Evolutionary conservation across 768 basidiomycete genomes (phyloP).

Genomic region (Polyporus arcularius): DNA sequence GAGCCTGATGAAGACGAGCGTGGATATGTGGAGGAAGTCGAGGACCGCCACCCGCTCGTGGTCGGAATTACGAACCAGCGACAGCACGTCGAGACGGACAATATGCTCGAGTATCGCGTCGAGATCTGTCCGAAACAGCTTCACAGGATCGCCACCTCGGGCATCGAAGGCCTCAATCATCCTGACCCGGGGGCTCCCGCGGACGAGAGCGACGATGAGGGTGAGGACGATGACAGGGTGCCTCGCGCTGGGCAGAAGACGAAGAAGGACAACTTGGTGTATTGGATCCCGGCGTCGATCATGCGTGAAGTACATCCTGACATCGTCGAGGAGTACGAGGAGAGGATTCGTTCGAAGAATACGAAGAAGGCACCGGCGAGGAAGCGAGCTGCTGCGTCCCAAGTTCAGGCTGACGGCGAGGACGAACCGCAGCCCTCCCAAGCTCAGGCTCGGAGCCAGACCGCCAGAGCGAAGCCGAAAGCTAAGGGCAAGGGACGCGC

Average conservation of each 20-base stretch:
- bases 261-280: too few species aligned
- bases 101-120: slow-evolving; percentile 46
- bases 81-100: slow-evolving; percentile 41
- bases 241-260: too few species aligned
- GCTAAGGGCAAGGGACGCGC: not conserved
- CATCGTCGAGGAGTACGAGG: slow-evolving; percentile 38
- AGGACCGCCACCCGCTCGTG: slow-evolving; percentile 29
- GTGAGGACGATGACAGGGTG: not conserved
- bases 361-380: slow-evolving; percentile 23
- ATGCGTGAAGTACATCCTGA: slow-evolving; percentile 43
- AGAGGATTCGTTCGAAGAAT: slow-evolving; percentile 31
- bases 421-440: not conserved
- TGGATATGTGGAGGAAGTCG: not conserved
- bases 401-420: slow-evolving; percentile 3
- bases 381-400: slow-evolving; percentile 9
- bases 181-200: too few species aligned
- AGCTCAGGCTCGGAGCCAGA: too few species aligned
- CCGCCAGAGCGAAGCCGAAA: not conserved
- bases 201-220: not conserved
- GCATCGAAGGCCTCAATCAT: slow-evolving; percentile 34
- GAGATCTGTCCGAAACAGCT: slow-evolving; percentile 38
- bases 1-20: not conserved
- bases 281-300: slow-evolving; percentile 46
- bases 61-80: slow-evolving; percentile 41
- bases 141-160: slow-evolving; percentile 31